phyloP scores from a whole-genome alignment of 2,329 filamentous ascomycete species.

The Aureobasidium musti region DNA sequence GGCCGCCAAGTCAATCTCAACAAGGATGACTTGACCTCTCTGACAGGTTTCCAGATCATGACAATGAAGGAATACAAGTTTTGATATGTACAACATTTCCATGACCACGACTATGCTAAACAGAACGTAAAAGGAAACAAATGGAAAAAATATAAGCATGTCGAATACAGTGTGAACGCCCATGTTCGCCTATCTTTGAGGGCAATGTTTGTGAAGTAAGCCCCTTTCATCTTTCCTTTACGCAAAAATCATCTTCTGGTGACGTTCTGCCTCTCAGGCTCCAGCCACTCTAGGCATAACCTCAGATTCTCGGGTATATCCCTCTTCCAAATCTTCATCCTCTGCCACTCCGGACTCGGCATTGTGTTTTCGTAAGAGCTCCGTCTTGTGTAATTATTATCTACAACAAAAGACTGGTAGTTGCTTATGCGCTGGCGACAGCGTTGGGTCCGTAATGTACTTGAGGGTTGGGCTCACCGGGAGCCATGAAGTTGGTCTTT shows the following conservation, averaged over 20 bases:
- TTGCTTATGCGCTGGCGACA: constrained; percentile 22
- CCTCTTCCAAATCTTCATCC: not conserved
- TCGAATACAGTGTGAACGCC: constrained; percentile 23
- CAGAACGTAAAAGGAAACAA: constrained; percentile 12
- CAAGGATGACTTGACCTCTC: no score
- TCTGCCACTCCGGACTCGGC: constrained; percentile 23
- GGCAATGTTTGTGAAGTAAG: not conserved
- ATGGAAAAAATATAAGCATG: constrained; percentile 17
- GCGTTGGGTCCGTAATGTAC: constrained; percentile 27
- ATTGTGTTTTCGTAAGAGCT: constrained; percentile 18
- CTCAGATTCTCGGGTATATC: constrained; percentile 21
- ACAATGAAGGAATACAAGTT: not conserved
- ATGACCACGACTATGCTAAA: constrained; percentile 28
- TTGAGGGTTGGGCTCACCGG: constrained; percentile 46
- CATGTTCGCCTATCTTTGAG: constrained; percentile 22
- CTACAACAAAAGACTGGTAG: not conserved
- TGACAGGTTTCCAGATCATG: not conserved
- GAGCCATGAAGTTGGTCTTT: constrained; percentile 55
- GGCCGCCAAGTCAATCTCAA: not conserved
- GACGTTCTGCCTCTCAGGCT: not conserved
- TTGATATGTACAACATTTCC: constrained; percentile 28
- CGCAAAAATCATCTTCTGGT: not conserved
- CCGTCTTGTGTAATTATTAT: constrained; percentile 7
- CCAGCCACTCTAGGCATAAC: constrained; percentile 9
- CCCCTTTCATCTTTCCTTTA: constrained; percentile 9